A percentile compares a stretch with the other conserved stretches of the same genome.
Conservation (phyloP, 805 yeast species). For the Starmera amethionina region DNA sequence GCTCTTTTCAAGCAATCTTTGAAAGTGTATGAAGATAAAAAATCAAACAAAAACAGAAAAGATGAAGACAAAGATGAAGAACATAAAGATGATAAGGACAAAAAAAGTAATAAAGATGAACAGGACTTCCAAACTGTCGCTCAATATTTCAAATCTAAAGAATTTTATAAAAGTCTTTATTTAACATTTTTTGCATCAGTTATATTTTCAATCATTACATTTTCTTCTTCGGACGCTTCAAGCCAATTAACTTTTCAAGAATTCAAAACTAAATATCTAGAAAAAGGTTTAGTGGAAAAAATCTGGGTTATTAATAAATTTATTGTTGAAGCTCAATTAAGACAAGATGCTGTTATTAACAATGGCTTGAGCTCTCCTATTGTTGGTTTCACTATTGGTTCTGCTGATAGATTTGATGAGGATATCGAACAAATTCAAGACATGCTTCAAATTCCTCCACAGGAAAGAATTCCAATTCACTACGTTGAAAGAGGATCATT, state of each 20-base stretch:
- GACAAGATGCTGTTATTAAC: constrained; percentile 25
- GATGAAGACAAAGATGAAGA: constrained; percentile 9
- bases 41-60: constrained; percentile 4
- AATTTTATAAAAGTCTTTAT: constrained; percentile 28
- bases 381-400: constrained; percentile 78
- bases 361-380: constrained; percentile 26
- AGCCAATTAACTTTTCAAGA: constrained; percentile 59
- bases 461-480: constrained; percentile 67
- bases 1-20: constrained; percentile 3
- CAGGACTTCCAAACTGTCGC: constrained; percentile 19
- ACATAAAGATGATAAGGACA: constrained; percentile 12
- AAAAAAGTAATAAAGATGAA: constrained; percentile 14
- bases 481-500: constrained; percentile 64
- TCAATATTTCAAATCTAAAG: constrained; percentile 32
- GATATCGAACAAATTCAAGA: constrained; percentile 70
- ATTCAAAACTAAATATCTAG: constrained; percentile 70
- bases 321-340: constrained; percentile 60
- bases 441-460: constrained; percentile 52
- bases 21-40: not conserved
- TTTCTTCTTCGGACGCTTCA: constrained; percentile 16
- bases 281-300: constrained; percentile 67
- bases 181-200: constrained; percentile 28
- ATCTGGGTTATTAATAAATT: constrained; percentile 66
- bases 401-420: constrained; percentile 77
- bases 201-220: constrained; percentile 24